A percentile compares a stretch with the other conserved stretches of the same genome.
Conservation (phyloP, 495 filamentous ascomycete species). For the Penicillium manginii region DNA sequence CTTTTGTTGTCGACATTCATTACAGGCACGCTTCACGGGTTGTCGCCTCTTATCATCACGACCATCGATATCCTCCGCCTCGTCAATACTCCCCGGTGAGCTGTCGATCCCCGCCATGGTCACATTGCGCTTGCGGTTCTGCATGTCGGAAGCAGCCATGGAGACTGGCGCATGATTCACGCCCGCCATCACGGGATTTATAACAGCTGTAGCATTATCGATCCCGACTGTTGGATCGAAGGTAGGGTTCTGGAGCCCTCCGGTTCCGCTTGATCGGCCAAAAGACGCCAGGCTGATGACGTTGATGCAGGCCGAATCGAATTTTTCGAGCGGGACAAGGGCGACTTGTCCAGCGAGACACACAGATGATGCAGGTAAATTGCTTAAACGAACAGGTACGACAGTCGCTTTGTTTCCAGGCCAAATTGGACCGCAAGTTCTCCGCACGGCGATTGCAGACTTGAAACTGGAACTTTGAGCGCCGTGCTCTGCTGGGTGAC, state of each 20-base stretch:
- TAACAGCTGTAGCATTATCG: slow-evolving; percentile 46
- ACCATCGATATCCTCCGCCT: slow-evolving; percentile 61
- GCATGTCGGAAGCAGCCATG: slow-evolving; percentile 37
- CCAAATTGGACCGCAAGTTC: slow-evolving; percentile 10
- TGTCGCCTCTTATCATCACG: slow-evolving; percentile 67
- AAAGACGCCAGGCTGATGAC: slow-evolving; percentile 49
- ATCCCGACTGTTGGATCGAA: slow-evolving; percentile 29
- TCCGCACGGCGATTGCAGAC: slow-evolving; percentile 16
- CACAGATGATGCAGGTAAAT: neutral
- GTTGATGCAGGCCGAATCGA: slow-evolving; percentile 15
- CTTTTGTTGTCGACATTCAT: slow-evolving; percentile 96
- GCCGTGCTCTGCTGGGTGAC: slow-evolving; percentile 9
- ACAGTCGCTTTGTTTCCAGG: slow-evolving; percentile 4
- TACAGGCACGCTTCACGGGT: slow-evolving; percentile 87
- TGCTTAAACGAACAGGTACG: neutral
- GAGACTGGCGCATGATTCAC: slow-evolving; percentile 41
- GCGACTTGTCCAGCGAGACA: neutral
- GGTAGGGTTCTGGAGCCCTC: slow-evolving; percentile 37
- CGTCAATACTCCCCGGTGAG: slow-evolving; percentile 72
- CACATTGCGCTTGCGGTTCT: slow-evolving; percentile 51
- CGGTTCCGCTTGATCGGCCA: slow-evolving; percentile 41
- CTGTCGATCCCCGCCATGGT: slow-evolving; percentile 60
- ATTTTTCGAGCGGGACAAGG: slow-evolving; percentile 6
- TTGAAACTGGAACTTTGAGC: slow-evolving; percentile 10
- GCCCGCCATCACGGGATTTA: slow-evolving; percentile 50